phyloP scores from a whole-genome alignment of 169 alveolate genomes.

The Condylostoma magnum region DNA sequence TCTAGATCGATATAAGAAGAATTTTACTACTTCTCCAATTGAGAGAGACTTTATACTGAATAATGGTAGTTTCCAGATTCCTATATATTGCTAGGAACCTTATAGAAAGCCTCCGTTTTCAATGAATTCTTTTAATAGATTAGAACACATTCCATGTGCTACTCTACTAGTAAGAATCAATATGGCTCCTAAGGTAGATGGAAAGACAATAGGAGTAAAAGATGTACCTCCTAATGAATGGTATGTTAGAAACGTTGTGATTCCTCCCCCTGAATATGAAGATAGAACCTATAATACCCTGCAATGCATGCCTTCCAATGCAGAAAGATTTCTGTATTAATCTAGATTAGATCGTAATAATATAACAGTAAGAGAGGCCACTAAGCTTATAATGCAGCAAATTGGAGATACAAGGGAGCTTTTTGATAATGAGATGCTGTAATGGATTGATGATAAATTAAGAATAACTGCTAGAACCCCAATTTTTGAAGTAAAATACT shows the following conservation, averaged over 20 bases:
- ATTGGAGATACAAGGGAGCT: conserved; percentile 3
- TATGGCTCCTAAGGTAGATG: conserved; percentile 52
- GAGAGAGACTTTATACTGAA: conserved; percentile 44
- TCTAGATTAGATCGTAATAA: conserved; percentile 45
- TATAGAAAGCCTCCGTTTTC: conserved; percentile 54
- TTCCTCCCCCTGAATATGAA: conserved; percentile 59
- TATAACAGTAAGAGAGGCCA: conserved; percentile 39
- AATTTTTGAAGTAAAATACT: conserved; percentile 60
- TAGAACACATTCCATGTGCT: conserved; percentile 71
- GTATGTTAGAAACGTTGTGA: conserved; percentile 43
- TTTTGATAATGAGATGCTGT: conserved; percentile 20
- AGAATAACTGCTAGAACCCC: conserved; percentile 41
- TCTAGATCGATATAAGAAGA: conserved; percentile 34
- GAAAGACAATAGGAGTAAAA: conserved; percentile 40
- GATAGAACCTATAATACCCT: conserved; percentile 51
- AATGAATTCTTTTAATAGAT: conserved; percentile 29
- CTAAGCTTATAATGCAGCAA: conserved; percentile 25
- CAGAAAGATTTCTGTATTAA: conserved; percentile 46
- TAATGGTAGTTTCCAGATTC: conserved; percentile 61
- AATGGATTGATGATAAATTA: conserved; percentile 48
- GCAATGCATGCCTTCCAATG: conserved; percentile 31
- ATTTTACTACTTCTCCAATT: conserved; percentile 36
- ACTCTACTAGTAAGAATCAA: conserved; percentile 57
- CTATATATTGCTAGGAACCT: conserved; percentile 50
- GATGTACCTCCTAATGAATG: conserved; percentile 52